Percentiles rank a stretch among this genome's conserved stretches.
Evolutionary conservation across 495 filamentous ascomycete genomes (phyloP).

Genomic region (Durotheca rogersii): DNA sequence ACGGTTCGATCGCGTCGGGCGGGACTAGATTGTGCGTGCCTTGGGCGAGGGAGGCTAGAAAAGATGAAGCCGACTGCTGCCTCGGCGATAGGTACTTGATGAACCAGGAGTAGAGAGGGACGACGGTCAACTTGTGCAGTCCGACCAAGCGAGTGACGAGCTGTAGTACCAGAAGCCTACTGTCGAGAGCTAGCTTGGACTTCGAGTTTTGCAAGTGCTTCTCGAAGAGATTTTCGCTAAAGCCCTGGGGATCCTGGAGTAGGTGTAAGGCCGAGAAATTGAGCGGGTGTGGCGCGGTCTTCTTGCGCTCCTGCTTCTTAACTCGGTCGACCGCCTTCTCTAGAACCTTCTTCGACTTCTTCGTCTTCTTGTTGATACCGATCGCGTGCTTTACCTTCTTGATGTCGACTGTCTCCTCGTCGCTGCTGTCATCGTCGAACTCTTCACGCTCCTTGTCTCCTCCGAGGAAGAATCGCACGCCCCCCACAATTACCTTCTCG

Average conservation of each 20-base stretch:
- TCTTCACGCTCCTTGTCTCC: constrained; percentile 85
- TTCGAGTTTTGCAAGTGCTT: constrained; percentile 88
- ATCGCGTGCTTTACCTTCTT: constrained; percentile 78
- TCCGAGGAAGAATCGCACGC: constrained; percentile 91
- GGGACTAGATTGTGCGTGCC: constrained; percentile 88
- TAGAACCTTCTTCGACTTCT: constrained; percentile 75
- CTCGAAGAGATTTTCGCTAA: constrained; percentile 84
- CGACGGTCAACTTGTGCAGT: constrained; percentile 75
- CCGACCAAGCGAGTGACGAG: constrained; percentile 88
- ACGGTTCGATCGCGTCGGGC: constrained; percentile 87
- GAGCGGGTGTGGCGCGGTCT: constrained; percentile 77
- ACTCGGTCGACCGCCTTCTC: constrained; percentile 76
- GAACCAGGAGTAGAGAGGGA: constrained; percentile 71
- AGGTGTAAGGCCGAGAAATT: constrained; percentile 97
- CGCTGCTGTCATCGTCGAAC: constrained; percentile 81
- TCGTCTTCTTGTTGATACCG: constrained; percentile 92
- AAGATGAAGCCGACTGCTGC: constrained; percentile 90
- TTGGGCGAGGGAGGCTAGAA: constrained; percentile 90
- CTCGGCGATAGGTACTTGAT: constrained; percentile 82
- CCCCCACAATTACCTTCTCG: constrained; percentile 83
- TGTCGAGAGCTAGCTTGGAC: constrained; percentile 84
- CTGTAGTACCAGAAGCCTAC: constrained; percentile 83
- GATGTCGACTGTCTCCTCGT: constrained; percentile 76
- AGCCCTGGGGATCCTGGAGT: constrained; percentile 92
- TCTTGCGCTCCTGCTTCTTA: constrained; percentile 80